A percentile compares a stretch with the other conserved stretches of the same genome.
phyloP scores from a whole-genome alignment of 306 rosid species.

The Prunus mume region DNA sequence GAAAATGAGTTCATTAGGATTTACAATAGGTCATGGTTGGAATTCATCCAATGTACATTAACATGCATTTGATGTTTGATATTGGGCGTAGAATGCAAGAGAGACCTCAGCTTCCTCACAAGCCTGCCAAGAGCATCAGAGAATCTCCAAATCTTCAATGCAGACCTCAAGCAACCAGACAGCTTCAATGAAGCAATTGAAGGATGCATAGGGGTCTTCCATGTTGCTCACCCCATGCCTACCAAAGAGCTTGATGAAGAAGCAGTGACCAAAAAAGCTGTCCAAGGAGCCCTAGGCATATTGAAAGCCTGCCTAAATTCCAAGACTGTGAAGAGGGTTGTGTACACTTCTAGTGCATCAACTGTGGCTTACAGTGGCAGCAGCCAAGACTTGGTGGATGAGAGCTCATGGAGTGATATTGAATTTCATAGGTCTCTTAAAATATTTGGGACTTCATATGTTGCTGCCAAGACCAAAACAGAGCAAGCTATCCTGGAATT shows the following conservation, averaged over 20 bases:
- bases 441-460: slow-evolving; percentile 30
- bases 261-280: slow-evolving; percentile 34
- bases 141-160: slow-evolving; percentile 40
- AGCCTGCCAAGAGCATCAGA: slow-evolving; percentile 48
- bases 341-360: slow-evolving; percentile 54
- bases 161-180: slow-evolving; percentile 50
- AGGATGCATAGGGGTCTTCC: slow-evolving; percentile 62
- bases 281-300: slow-evolving; percentile 55
- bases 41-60: background rate
- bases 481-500: slow-evolving; percentile 52
- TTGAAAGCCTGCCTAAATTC: slow-evolving; percentile 37
- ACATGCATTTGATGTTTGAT: background rate
- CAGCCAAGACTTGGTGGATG: slow-evolving; percentile 30
- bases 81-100: slow-evolving; percentile 18
- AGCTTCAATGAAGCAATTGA: slow-evolving; percentile 45
- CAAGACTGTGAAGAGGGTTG: slow-evolving; percentile 48
- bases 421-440: slow-evolving; percentile 18
- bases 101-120: slow-evolving; percentile 44
- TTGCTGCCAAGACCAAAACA: slow-evolving; percentile 49
- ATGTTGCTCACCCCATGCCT: slow-evolving; percentile 37
- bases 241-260: slow-evolving; percentile 41
- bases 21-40: background rate
- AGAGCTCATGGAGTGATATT: slow-evolving; percentile 46
- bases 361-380: slow-evolving; percentile 16
- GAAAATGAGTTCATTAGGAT: too few species aligned